Percentiles rank a stretch among this genome's conserved stretches.
Conservation (phyloP, 1,284 basidiomycete species). For the Rhodotorula sp. region DNA sequence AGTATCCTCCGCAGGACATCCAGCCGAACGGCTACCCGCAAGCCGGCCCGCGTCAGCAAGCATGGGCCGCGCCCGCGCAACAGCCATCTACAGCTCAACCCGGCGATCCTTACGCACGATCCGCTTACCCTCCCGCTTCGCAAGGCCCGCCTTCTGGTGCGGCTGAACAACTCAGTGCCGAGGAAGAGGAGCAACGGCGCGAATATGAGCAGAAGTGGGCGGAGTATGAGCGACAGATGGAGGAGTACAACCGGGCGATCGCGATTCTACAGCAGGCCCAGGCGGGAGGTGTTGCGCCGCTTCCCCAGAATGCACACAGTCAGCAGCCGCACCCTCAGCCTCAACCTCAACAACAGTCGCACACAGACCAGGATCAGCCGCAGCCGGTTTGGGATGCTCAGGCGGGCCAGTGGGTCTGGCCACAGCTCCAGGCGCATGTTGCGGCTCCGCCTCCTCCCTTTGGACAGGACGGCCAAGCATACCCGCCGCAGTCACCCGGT, state of each 20-base stretch:
- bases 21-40: background rate
- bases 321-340: background rate
- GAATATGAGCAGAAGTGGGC: conserved; percentile 35
- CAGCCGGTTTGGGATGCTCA: conserved; percentile 35
- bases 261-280: conserved; percentile 14
- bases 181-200: conserved; percentile 24
- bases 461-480: no score
- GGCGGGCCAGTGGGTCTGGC: conserved; percentile 26
- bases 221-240: conserved; percentile 32
- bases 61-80: background rate
- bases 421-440: conserved; percentile 7
- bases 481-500: background rate
- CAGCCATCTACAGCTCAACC: background rate
- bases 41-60: background rate
- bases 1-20: background rate
- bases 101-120: background rate
- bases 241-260: conserved; percentile 28
- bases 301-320: background rate
- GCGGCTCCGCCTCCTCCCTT: background rate
- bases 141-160: background rate
- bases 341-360: background rate
- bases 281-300: background rate
- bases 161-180: background rate
- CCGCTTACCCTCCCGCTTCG: background rate
- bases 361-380: background rate